Conservation (phyloP, 179 eudicot species). For the Beta lomatogona region DNA sequence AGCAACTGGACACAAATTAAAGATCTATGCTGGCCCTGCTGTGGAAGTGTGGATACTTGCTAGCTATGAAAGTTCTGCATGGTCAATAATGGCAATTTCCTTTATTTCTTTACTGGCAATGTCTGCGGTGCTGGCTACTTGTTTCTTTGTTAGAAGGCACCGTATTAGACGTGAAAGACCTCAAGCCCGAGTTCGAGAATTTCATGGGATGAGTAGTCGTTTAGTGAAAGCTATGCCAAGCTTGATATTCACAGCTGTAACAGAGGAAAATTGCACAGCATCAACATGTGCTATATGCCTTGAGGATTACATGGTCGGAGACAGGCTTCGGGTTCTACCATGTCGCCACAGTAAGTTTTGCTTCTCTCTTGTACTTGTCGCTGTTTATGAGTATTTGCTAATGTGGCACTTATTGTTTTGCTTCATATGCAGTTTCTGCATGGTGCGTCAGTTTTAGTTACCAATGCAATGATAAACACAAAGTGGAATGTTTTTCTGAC, state of each 20-base stretch:
- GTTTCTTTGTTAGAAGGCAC: slow-evolving; percentile 90
- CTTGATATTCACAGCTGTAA: slow-evolving; percentile 69
- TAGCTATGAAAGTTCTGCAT: slow-evolving; percentile 73
- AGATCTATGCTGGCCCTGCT: slow-evolving; percentile 40
- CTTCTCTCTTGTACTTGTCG: neutral
- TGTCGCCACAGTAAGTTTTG: slow-evolving; percentile 81
- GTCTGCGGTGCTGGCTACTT: slow-evolving; percentile 91
- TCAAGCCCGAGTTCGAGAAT: slow-evolving; percentile 61
- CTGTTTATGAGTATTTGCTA: neutral
- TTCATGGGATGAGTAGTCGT: slow-evolving; percentile 87
- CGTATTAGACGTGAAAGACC: slow-evolving; percentile 72
- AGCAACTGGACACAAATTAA: slow-evolving; percentile 56
- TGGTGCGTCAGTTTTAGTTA: neutral
- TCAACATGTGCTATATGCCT: slow-evolving; percentile 88
- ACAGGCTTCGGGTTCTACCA: slow-evolving; percentile 84
- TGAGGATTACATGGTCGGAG: slow-evolving; percentile 84
- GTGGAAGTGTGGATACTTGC: slow-evolving; percentile 68
- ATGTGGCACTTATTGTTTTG: neutral
- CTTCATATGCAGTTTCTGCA: neutral
- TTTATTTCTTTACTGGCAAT: slow-evolving; percentile 87
- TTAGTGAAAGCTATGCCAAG: slow-evolving; percentile 91
- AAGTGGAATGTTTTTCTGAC: neutral
- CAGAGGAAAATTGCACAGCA: slow-evolving; percentile 79
- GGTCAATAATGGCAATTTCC: slow-evolving; percentile 94
- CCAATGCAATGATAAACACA: neutral